phyloP scores from a whole-genome alignment of 805 yeast species.

The Nakazawaea ambrosiae region DNA sequence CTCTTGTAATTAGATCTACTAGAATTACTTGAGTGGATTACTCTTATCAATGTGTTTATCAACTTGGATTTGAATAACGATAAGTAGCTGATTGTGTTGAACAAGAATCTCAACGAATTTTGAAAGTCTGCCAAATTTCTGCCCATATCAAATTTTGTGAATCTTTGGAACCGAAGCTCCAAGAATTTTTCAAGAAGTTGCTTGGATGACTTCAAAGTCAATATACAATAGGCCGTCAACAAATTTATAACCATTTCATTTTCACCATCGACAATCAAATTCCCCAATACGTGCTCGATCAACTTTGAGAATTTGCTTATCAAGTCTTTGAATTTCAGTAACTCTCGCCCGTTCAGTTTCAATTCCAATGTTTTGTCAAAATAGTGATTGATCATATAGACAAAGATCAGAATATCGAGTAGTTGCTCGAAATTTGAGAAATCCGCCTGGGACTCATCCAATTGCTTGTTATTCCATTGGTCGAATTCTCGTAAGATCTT shows the following conservation, averaged over 20 bases:
- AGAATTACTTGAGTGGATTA: conserved; percentile 14
- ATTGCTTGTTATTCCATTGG: conserved; percentile 18
- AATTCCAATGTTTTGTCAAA: conserved; percentile 14
- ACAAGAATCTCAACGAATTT: conserved; percentile 21
- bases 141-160: conserved; percentile 10
- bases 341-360: background rate
- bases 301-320: conserved; percentile 13
- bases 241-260: conserved; percentile 21
- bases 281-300: conserved; percentile 15
- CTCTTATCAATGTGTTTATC: conserved; percentile 15
- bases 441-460: conserved; percentile 18
- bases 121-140: conserved; percentile 16
- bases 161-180: conserved; percentile 14
- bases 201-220: conserved; percentile 14
- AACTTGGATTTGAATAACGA: conserved; percentile 18
- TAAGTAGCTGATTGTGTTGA: conserved; percentile 21
- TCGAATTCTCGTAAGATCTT: conserved; percentile 2
- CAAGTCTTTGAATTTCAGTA: background rate
- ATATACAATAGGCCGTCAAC: conserved; percentile 18
- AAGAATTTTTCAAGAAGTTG: conserved; percentile 20
- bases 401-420: conserved; percentile 6
- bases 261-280: conserved; percentile 21
- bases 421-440: conserved; percentile 1
- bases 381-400: conserved; percentile 18
- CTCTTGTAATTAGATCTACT: conserved; percentile 13